Base-by-base conservation (phyloP, 1,139 yeast species). In the Diutina pseudorugosa region DNA sequence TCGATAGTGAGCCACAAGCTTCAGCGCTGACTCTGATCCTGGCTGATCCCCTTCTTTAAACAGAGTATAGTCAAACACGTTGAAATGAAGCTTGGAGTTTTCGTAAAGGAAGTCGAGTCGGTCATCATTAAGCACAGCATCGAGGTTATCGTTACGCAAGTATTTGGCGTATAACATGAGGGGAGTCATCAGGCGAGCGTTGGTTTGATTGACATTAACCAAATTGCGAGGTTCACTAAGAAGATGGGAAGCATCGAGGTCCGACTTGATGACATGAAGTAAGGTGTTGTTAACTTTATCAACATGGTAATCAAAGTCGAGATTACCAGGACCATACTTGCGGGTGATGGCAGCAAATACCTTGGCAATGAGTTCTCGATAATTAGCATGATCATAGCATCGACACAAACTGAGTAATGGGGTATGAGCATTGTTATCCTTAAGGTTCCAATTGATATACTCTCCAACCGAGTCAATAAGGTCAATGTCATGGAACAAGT, bases 351-450 rank as follows among this genome's bases (percentile, higher is more conserved):
- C 70, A 0, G 63, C 58, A 53, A 85, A 75, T 0, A 82, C 80
- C 2, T 62, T 63, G 14, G 61, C 56, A 3, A 88, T 65, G 59
- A 90, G 65, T 1, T 63, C 64, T 1, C 70, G 64, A 62, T 91
- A 91, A 27, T 80, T 66, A 0, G 78, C 68, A 59, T 87, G 93
- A 62, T 91, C 97, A 65, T 91, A 91, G 57, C 93, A 82, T 51
- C 96, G 71, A 58, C 89, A 81, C 4, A 88, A 65, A 6, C 88
- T 77, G 64, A 86, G 82, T 14, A 91, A 67, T 0, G 98, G 96
- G 0, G 98, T 88, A 57, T 87, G 89, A 0, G 83, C 82, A 56
- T 78, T 80, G 19, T 60, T 57, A 61, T 93, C 98, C 52, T 76
- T 76, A n/a, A 68, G 62, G 36, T 72, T 76, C 98, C 97, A 93